phyloP scores from a whole-genome alignment of 768 basidiomycete species.

The Phlebiopsis flavidoalba region DNA sequence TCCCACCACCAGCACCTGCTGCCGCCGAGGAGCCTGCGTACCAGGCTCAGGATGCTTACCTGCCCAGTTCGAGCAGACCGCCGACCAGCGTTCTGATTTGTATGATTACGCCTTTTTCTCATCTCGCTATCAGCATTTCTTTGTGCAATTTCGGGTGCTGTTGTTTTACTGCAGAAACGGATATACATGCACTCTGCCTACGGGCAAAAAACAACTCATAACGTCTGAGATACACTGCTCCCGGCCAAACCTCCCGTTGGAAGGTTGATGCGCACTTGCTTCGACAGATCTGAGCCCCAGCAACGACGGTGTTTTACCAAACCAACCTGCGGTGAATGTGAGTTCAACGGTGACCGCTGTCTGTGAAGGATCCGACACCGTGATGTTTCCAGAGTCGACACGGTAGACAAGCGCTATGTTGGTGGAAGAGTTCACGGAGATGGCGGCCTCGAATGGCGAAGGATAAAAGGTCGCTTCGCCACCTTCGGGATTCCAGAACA shows the following conservation, averaged over 20 bases:
- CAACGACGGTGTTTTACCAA: slow-evolving; percentile 10
- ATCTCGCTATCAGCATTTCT: not conserved
- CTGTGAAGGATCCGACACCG: slow-evolving; percentile 66
- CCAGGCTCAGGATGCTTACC: slow-evolving; percentile 33
- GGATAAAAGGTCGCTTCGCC: slow-evolving; percentile 36
- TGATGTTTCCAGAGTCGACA: slow-evolving; percentile 36
- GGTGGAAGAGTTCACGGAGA: slow-evolving; percentile 32
- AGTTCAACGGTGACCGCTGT: slow-evolving; percentile 33
- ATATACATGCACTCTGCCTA: not conserved
- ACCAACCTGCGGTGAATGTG: slow-evolving; percentile 24
- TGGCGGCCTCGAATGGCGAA: slow-evolving; percentile 22
- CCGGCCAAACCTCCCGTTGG: slow-evolving; percentile 46
- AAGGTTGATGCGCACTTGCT: slow-evolving; percentile 34
- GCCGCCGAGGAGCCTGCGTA: slow-evolving; percentile 45
- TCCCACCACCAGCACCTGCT: slow-evolving; percentile 41
- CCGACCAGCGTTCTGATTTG: slow-evolving; percentile 44
- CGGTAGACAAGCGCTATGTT: slow-evolving; percentile 43
- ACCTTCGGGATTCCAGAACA: slow-evolving; percentile 51
- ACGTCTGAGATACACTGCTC: slow-evolving; percentile 35
- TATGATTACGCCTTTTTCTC: slow-evolving; percentile 1
- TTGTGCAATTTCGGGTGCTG: not conserved
- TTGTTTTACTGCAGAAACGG: slow-evolving; percentile 1
- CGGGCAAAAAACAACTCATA: slow-evolving; percentile 6
- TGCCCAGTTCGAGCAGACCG: slow-evolving; percentile 21
- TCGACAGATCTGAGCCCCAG: slow-evolving; percentile 13